Conservation (phyloP, 1,139 yeast species). For the Yamadazyma siamensis region DNA sequence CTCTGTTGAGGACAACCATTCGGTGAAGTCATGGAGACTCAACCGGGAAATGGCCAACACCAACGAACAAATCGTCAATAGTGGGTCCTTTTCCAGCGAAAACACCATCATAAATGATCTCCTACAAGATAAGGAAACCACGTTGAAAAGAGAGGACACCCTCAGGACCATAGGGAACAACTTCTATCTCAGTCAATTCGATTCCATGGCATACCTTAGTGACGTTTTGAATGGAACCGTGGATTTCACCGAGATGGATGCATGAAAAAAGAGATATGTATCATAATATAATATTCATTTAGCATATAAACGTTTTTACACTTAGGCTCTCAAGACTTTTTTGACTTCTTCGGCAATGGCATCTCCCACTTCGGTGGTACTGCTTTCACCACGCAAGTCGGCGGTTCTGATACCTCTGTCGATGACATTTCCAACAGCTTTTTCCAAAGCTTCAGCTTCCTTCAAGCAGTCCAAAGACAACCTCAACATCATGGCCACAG, state of each 20-base stretch:
- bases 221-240: constrained; percentile 30
- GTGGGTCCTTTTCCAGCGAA: constrained; percentile 29
- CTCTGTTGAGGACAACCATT: constrained; percentile 27
- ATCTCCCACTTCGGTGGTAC: constrained; percentile 90
- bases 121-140: constrained; percentile 6
- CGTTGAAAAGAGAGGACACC: constrained; percentile 5
- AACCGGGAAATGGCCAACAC: constrained; percentile 1
- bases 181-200: constrained; percentile 18
- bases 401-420: constrained; percentile 87
- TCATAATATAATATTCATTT: constrained; percentile 1
- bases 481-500: constrained; percentile 96
- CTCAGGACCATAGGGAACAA: constrained; percentile 7
- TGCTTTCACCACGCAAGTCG: constrained; percentile 76
- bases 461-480: constrained; percentile 75
- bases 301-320: not conserved
- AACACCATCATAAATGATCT: constrained; percentile 28
- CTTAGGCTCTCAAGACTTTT: constrained; percentile 39
- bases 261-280: not conserved
- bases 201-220: constrained; percentile 33
- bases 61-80: too few relatives aligned
- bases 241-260: constrained; percentile 13
- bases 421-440: constrained; percentile 79
- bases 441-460: constrained; percentile 87
- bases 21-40: not conserved
- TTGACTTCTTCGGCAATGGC: constrained; percentile 76